Evolutionary conservation across 1,284 basidiomycete species (phyloP), one percentile per base, ranked within the genome.

Genomic region (Moniliophthora roreri): DNA sequence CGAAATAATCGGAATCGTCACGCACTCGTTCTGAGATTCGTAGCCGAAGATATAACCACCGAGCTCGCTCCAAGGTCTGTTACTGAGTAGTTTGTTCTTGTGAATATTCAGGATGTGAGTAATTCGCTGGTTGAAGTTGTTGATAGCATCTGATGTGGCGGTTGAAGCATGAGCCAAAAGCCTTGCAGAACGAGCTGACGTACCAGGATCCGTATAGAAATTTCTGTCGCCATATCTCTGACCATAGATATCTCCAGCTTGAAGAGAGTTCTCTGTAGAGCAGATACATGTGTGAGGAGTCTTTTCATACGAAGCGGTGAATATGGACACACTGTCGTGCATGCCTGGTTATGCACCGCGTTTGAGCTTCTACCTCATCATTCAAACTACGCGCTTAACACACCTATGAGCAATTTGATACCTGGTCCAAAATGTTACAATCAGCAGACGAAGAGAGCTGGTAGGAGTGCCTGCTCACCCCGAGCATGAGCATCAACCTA

Each of bases 41-140:
- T 71, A 68, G 0, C 71, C 76, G 52, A 77, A 77, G 51, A 80
- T 75, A 53, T 76, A 74, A 8, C 69, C 67, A 40, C 63, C 69
- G 3, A 78, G 65, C 55, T 76, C 67, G 44, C 49, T 41, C 49
- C 49, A 50, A n/a, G 49, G 49, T 13, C 11, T 26, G 24, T 50
- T 50, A 18, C 23, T 23, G 20, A 34, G n/a, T 4, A 50, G 8
- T 24, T 38, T 18, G n/a, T 41, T 50, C 49, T 50, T 50, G 24
- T 50, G 38, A 2, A 5, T 9, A 35, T 18, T 41, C 15, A 50
- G 37, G 16, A 50, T 50, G 24, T 50, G 24, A 11, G 37, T 42
- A 11, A 50, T 50, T 2, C 49, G 49, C 5, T 50, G 20, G 24
- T 50, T 41, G 20, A 50, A 50, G 24, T 28, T 15, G 20, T 32